Evolutionary conservation across 768 basidiomycete species (phyloP), one percentile per base, ranked within the genome.

Genomic region (Suillus placidus): DNA sequence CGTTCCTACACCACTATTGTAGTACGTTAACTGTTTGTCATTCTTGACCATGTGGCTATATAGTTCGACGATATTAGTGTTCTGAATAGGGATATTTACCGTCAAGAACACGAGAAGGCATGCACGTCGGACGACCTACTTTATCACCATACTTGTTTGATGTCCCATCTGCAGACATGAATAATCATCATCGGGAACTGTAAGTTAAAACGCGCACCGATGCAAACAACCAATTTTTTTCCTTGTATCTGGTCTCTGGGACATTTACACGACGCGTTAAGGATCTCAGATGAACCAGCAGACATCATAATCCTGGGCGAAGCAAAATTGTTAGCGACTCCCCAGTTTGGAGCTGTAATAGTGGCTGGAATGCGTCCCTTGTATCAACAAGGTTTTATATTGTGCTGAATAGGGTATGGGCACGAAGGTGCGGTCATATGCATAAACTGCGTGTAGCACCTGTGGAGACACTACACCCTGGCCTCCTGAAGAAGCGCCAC

Each of bases 11-110:
- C 80, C 80, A 56, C 81, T 81, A 60, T 76, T 77, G 66, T 81
- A 81, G 61, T 81, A 81, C 4, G 80, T 78, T 38, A 78, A 71
- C 52, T 81, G 81, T 0, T 62, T 61, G 3, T 73, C 69, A 52
- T 67, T 65, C 67, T 81, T 81, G n/a, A 68, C 68, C 35, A 81
- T 69, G 20, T 71, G 73, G 61, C 71, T 74, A 61, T 80, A 80
- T 13, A 81, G 69, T 55, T 81, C 80, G 61, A 82, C 66, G 43
- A 82, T 78, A 64, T 81, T 80, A 3, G 81, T 80, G 60, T 82
- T 81, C 82, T 82, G 43, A 9, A 10, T 23, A 7, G 12, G 16
- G 1, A 63, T 63, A n/a, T 63, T 16, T n/a, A 9, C 20, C 26
- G n/a, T 47, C 47, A 47, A 58, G 8, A 62, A 32, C 9, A 45